phyloP scores from a whole-genome alignment of 805 yeast species.

The Candida chilensis region DNA sequence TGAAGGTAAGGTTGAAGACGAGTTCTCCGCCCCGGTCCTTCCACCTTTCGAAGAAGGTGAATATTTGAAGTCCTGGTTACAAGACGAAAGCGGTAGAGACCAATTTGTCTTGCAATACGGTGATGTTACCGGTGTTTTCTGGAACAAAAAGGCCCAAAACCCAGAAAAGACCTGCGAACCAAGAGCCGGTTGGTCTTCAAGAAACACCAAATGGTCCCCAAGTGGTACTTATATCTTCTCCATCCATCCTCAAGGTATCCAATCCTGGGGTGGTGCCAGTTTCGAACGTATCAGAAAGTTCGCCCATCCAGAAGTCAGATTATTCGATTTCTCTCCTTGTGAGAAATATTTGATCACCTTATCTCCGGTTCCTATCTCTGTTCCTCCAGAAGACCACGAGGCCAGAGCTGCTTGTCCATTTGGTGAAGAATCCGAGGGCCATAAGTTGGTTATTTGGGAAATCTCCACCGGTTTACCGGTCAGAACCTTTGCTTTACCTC shows the following conservation, averaged over 20 bases:
- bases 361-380: constrained; percentile 73
- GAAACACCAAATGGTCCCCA: constrained; percentile 86
- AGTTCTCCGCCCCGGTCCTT: constrained; percentile 62
- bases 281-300: constrained; percentile 70
- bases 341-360: constrained; percentile 87
- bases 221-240: constrained; percentile 84
- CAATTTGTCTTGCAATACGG: constrained; percentile 76
- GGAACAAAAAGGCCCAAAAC: constrained; percentile 67
- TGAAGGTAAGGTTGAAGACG: constrained; percentile 50
- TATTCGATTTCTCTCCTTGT: constrained; percentile 86
- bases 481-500: constrained; percentile 86
- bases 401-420: constrained; percentile 71
- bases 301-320: constrained; percentile 81
- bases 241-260: constrained; percentile 89
- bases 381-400: constrained; percentile 59
- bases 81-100: constrained; percentile 83
- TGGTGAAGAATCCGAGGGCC: constrained; percentile 82
- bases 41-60: constrained; percentile 71
- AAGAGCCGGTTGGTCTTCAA: constrained; percentile 79
- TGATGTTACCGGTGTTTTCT: constrained; percentile 75
- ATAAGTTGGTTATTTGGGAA: constrained; percentile 91
- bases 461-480: constrained; percentile 72
- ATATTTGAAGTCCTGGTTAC: constrained; percentile 84
- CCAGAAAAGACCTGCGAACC: constrained; percentile 76
- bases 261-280: constrained; percentile 88